Percentiles rank a stretch among this genome's conserved stretches.
Conservation (phyloP, 2,329 filamentous ascomycete species). For the Fusarium poae region DNA sequence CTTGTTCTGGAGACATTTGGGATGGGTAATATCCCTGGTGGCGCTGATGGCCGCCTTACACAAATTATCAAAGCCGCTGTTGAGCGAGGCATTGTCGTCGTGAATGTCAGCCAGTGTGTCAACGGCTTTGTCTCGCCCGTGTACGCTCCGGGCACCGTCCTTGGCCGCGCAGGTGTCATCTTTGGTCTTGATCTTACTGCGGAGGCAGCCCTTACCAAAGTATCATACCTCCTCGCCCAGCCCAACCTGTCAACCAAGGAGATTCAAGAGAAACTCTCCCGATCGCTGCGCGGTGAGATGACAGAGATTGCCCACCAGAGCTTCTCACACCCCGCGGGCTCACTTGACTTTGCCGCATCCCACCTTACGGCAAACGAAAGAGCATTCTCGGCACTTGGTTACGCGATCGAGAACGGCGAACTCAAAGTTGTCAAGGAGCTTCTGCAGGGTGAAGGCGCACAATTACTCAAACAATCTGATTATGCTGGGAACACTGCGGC, state of each 20-base stretch:
- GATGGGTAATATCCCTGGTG: slow-evolving; percentile 90
- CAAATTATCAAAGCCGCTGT: slow-evolving; percentile 83
- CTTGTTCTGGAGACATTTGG: slow-evolving; percentile 93
- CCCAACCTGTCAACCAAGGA: slow-evolving; percentile 73
- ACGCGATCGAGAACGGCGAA: slow-evolving; percentile 81
- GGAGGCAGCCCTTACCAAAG: slow-evolving; percentile 90
- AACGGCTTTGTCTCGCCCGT: slow-evolving; percentile 81
- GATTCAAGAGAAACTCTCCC: slow-evolving; percentile 77
- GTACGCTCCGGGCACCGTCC: slow-evolving; percentile 81
- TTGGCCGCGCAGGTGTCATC: slow-evolving; percentile 87
- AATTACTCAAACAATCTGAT: slow-evolving; percentile 80
- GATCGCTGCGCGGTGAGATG: slow-evolving; percentile 85
- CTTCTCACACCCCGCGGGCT: slow-evolving; percentile 79
- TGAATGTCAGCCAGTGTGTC: slow-evolving; percentile 92
- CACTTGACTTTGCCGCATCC: slow-evolving; percentile 58
- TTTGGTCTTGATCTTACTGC: slow-evolving; percentile 91
- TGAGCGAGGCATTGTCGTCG: slow-evolving; percentile 83
- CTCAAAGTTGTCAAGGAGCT: slow-evolving; percentile 74
- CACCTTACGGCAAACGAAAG: slow-evolving; percentile 66
- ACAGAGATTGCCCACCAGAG: slow-evolving; percentile 79
- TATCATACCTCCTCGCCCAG: slow-evolving; percentile 83
- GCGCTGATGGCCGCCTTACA: slow-evolving; percentile 82
- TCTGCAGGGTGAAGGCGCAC: slow-evolving; percentile 72
- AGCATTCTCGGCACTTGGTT: slow-evolving; percentile 82
- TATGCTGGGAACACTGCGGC: slow-evolving; percentile 83